A percentile compares a stretch with the other conserved stretches of the same genome.
These are phyloP conservation scores for Cutaneotrichosporon dermatis DNA, from an alignment of 1,284 basidiomycete genomes.

Conservation along the genomic window DNA sequence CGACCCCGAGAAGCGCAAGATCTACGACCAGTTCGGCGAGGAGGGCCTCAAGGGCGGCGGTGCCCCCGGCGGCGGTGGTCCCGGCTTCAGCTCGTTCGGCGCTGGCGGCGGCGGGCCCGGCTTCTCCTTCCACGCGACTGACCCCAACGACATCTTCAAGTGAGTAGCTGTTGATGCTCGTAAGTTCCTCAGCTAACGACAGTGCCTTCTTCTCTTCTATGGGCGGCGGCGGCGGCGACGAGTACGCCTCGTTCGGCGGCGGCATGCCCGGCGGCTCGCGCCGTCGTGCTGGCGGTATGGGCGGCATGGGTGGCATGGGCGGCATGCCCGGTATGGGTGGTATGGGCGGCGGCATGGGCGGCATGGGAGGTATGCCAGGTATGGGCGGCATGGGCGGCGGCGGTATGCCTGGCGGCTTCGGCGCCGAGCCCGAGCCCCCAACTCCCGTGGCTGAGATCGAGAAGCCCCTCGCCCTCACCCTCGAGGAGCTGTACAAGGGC, in stretches of 20 bases:
- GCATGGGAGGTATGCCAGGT: conserved; percentile 49
- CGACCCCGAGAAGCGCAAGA: conserved; percentile 78
- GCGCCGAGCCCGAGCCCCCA: conserved; percentile 44
- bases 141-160: conserved; percentile 90
- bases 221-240: conserved; percentile 38
- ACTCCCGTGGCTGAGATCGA: conserved; percentile 61
- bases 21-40: conserved; percentile 95
- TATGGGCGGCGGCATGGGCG: conserved; percentile 53
- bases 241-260: conserved; percentile 32
- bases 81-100: conserved; percentile 53
- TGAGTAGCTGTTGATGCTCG: conserved; percentile 93
- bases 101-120: conserved; percentile 44
- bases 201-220: conserved; percentile 63
- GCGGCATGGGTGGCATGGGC: conserved; percentile 23
- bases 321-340: conserved; percentile 51
- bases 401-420: conserved; percentile 52
- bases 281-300: conserved; percentile 54
- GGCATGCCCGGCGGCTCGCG: conserved; percentile 56
- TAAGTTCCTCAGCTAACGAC: conserved; percentile 68
- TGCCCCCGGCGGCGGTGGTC: conserved; percentile 48
- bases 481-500: conserved; percentile 88
- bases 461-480: conserved; percentile 76
- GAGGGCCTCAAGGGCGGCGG: conserved; percentile 75
- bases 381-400: conserved; percentile 44
- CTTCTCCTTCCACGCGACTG: conserved; percentile 65